A percentile compares a stretch with the other conserved stretches of the same genome.
Evolutionary conservation across 768 basidiomycete species (phyloP).

Genomic region (Cystobasidium tubakii): DNA sequence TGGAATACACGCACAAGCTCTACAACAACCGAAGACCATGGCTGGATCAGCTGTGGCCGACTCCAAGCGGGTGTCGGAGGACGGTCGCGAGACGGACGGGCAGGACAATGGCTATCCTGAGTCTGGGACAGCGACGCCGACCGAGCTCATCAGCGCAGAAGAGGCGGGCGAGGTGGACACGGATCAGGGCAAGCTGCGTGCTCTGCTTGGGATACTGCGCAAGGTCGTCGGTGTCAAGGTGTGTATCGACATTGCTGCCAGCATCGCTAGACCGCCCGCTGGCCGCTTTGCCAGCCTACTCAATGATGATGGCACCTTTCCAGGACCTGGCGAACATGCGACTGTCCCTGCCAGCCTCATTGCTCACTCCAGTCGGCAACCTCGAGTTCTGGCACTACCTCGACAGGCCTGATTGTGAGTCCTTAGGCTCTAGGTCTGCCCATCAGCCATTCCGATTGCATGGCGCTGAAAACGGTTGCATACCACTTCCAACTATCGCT

Average conservation of each 20-base stretch:
- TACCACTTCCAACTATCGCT: neutral
- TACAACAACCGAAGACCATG: neutral
- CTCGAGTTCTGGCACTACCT: conserved; percentile 43
- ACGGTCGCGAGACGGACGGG: conserved; percentile 37
- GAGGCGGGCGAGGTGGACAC: conserved; percentile 40
- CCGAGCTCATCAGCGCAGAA: conserved; percentile 19
- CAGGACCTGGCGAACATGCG: conserved; percentile 41
- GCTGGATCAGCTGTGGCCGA: neutral
- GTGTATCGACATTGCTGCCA: too few relatives aligned
- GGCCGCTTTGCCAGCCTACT: neutral
- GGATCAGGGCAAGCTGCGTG: conserved; percentile 42
- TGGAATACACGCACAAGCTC: neutral
- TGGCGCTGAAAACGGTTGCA: neutral
- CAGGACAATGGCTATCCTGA: conserved; percentile 24
- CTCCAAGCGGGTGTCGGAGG: conserved; percentile 1
- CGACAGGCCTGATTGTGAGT: conserved; percentile 43
- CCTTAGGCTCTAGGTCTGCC: neutral
- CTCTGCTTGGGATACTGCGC: conserved; percentile 41
- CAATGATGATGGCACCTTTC: neutral
- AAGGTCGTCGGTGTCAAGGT: conserved; percentile 44
- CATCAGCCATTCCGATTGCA: conserved; percentile 1
- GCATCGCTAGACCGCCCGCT: too few relatives aligned
- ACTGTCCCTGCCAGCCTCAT: conserved; percentile 41
- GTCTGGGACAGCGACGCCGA: conserved; percentile 22
- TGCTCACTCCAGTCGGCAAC: conserved; percentile 42